Base-by-base conservation (phyloP, 164 flowering plant species). In the Chimonanthus salicifolius region DNA sequence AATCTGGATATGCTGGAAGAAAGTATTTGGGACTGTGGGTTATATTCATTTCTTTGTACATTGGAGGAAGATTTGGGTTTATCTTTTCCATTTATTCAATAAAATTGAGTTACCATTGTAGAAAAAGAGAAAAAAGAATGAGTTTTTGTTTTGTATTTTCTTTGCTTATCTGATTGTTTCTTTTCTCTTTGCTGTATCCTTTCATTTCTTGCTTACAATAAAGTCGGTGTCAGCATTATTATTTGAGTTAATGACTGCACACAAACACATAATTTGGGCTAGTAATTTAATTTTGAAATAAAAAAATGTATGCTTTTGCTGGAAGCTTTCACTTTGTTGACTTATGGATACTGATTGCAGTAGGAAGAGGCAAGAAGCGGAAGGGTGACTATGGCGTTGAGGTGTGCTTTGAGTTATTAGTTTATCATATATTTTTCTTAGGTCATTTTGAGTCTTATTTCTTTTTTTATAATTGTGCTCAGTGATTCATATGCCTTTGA, bases 281-380 rank as follows among this genome's bases (percentile, higher is more conserved):
- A 11, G 4, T 54, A 7, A 3, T 51, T 11, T 4, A 11, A 54
- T 54, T 10, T 54, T 4, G 16, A 66, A 44, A 43, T 10, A 66
- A 5, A n/a, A 66, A 66, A 66, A 66, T 66, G 47, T 20, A 5
- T 62, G 4, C 33, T 2, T 63, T 33, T 63, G 13, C 15, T 47
- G 47, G 48, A 68, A 21, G 70, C 15, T 68, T 68, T 68, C 54
- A 48, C 16, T 47, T 13, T 71, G 21, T 21, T 71, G 33, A 64
- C 54, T 62, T 18, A 6, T n/a, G 47, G 47, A 33, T 62, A 62
- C 21, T 51, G 45, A 16, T 74, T 85, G 86, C 88, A 90, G 60
- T n/a, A 68, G 83, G 79, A 49, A 87, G 84, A 84, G 89, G 90
- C 71, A 90, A 85, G 83, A 94, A 90, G 81, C 84, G 94, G 70